Evolutionary conservation across 352 stramenopile genomes (phyloP).

Genomic region (Thalassiosira hispida): DNA sequence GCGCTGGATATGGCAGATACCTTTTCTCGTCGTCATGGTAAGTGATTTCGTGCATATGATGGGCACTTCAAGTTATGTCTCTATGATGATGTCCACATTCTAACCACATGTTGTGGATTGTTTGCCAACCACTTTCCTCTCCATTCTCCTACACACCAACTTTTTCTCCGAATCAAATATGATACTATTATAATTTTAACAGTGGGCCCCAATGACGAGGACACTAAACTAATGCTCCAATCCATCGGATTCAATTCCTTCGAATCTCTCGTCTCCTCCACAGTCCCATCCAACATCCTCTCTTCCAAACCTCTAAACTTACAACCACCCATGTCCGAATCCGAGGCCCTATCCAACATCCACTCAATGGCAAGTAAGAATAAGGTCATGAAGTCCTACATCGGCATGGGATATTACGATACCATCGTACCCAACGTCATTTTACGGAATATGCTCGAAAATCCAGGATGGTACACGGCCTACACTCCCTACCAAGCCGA

Average conservation of each 20-base stretch:
- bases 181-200: neutral
- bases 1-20: slow-evolving; percentile 79
- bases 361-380: slow-evolving; percentile 94
- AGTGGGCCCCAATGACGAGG: slow-evolving; percentile 90
- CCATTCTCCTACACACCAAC: too few relatives aligned
- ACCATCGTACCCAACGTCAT: slow-evolving; percentile 95
- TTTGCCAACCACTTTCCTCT: too few relatives aligned
- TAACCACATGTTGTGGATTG: too few relatives aligned
- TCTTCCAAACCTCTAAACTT: slow-evolving; percentile 80
- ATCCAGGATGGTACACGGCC: slow-evolving; percentile 98
- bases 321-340: slow-evolving; percentile 89
- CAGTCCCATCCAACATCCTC: slow-evolving; percentile 93
- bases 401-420: slow-evolving; percentile 98
- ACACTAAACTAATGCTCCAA: slow-evolving; percentile 92
- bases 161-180: slow-evolving; percentile 4
- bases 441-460: slow-evolving; percentile 96
- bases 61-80: neutral
- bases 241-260: slow-evolving; percentile 92
- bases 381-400: slow-evolving; percentile 92
- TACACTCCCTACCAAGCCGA: slow-evolving; percentile 99
- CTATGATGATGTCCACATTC: neutral
- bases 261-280: slow-evolving; percentile 93
- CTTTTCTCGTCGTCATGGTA: slow-evolving; percentile 79
- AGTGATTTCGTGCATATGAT: slow-evolving; percentile 40
- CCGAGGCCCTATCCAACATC: slow-evolving; percentile 91